A percentile compares a stretch with the other conserved stretches of the same genome.
Evolutionary conservation across 2,329 filamentous ascomycete species (phyloP).

Genomic region (Penicillium hordei): DNA sequence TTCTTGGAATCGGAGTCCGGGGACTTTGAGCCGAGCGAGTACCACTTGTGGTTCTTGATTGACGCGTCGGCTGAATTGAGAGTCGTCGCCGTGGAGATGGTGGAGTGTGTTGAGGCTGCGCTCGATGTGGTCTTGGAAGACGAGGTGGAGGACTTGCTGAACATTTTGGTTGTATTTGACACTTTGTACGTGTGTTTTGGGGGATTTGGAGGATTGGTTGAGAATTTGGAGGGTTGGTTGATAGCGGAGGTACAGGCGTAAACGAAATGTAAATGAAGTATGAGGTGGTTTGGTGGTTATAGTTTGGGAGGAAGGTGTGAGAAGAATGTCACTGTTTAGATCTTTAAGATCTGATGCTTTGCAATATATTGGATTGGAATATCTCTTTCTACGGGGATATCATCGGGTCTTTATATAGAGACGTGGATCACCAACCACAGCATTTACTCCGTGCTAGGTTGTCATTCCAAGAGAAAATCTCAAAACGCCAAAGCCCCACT

Average conservation of each 20-base stretch:
- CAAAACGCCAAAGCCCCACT: not conserved
- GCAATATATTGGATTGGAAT: not conserved
- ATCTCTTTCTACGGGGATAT: not conserved
- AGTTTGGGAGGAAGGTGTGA: not conserved
- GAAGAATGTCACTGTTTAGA: not conserved
- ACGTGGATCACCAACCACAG: not conserved
- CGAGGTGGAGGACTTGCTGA: conserved; percentile 13
- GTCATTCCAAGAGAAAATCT: not conserved
- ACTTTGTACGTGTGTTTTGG: not conserved
- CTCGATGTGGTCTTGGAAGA: conserved; percentile 14
- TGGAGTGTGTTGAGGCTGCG: conserved; percentile 25
- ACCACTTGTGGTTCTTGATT: conserved; percentile 22
- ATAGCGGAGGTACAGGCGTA: not conserved
- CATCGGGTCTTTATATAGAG: conserved; percentile 5
- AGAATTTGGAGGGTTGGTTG: not conserved
- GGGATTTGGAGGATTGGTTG: not conserved
- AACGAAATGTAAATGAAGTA: not conserved
- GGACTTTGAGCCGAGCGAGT: conserved; percentile 17
- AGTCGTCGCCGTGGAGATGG: conserved; percentile 27
- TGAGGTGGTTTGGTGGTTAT: not conserved
- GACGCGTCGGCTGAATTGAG: conserved; percentile 21
- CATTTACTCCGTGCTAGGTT: not conserved
- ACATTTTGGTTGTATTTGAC: conserved; percentile 9
- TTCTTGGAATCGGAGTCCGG: not conserved
- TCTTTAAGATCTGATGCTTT: not conserved